Evolutionary conservation across 495 filamentous ascomycete species (phyloP).

Genomic region (Tetracladium setigerum): DNA sequence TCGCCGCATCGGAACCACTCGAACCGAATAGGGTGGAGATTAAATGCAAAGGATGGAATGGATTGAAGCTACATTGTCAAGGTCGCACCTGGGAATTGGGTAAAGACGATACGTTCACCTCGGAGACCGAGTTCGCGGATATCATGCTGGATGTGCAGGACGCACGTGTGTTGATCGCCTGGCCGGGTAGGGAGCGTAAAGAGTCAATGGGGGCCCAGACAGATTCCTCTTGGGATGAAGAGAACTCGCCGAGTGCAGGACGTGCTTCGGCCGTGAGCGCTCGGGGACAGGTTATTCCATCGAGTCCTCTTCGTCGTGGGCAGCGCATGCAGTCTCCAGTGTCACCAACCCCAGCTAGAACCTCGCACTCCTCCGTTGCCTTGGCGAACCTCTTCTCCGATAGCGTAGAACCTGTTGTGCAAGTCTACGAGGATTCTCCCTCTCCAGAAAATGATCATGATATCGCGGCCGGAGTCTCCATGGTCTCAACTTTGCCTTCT

Average conservation of each 20-base stretch:
- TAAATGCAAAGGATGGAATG: slow-evolving; percentile 92
- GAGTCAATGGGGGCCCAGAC: slow-evolving; percentile 48
- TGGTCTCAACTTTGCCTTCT: slow-evolving; percentile 34
- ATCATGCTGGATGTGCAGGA: slow-evolving; percentile 97
- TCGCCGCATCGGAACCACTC: slow-evolving; percentile 44
- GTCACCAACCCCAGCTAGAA: slow-evolving; percentile 59
- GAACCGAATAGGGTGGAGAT: slow-evolving; percentile 63
- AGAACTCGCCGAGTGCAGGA: slow-evolving; percentile 32
- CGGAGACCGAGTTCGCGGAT: slow-evolving; percentile 80
- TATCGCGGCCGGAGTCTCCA: slow-evolving; percentile 14
- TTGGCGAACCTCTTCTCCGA: slow-evolving; percentile 18
- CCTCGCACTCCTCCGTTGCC: neutral
- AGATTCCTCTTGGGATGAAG: slow-evolving; percentile 64
- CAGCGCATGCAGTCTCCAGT: slow-evolving; percentile 59
- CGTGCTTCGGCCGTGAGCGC: slow-evolving; percentile 27
- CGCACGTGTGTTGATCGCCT: slow-evolving; percentile 77
- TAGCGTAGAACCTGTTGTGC: slow-evolving; percentile 19
- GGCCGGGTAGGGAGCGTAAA: slow-evolving; percentile 63
- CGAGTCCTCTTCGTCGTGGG: slow-evolving; percentile 61
- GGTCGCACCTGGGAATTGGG: slow-evolving; percentile 77
- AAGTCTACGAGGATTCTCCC: slow-evolving; percentile 53
- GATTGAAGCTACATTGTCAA: slow-evolving; percentile 85
- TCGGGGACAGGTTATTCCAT: slow-evolving; percentile 32
- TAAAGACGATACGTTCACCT: slow-evolving; percentile 85
- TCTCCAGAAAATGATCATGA: slow-evolving; percentile 19